Conservation (phyloP, 257 asterid species). For the Solanum sparsipilum region DNA sequence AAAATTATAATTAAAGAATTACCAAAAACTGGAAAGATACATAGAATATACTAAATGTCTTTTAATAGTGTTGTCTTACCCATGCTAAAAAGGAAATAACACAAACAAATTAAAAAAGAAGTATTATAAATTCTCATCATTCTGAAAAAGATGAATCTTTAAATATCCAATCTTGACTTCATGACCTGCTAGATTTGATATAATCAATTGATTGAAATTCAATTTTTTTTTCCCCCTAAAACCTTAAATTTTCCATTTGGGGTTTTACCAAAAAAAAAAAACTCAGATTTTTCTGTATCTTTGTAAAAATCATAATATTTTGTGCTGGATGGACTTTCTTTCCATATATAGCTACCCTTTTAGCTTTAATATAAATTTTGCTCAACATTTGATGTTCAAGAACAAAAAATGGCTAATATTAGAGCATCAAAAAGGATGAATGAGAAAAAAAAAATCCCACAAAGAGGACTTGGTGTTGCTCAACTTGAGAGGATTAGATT, state of each 20-base stretch:
- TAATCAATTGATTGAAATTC: background rate
- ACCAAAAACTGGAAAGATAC: no score
- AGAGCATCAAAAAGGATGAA: constrained; percentile 36
- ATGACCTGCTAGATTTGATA: background rate
- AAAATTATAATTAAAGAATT: no score
- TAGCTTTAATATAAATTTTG: constrained; percentile 11
- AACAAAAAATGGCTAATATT: constrained; percentile 29
- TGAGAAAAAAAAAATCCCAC: constrained; percentile 68
- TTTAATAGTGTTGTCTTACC: no score
- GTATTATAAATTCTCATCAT: background rate
- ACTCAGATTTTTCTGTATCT: constrained; percentile 31
- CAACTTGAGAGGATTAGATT: constrained; percentile 77
- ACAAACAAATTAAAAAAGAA: no score
- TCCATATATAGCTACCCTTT: constrained; percentile 22
- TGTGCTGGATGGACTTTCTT: constrained; percentile 14
- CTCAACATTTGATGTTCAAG: constrained; percentile 27
- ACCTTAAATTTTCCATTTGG: background rate
- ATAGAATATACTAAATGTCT: no score
- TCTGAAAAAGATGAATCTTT: background rate
- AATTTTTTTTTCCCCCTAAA: background rate
- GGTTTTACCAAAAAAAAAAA: background rate
- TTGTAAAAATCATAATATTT: constrained; percentile 8
- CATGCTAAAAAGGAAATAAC: no score
- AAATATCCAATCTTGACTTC: background rate
- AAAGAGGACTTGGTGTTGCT: constrained; percentile 91